These are phyloP conservation scores for Cicer bijugum DNA, from an alignment of 306 rosid genomes.

Conservation along the genomic window DNA sequence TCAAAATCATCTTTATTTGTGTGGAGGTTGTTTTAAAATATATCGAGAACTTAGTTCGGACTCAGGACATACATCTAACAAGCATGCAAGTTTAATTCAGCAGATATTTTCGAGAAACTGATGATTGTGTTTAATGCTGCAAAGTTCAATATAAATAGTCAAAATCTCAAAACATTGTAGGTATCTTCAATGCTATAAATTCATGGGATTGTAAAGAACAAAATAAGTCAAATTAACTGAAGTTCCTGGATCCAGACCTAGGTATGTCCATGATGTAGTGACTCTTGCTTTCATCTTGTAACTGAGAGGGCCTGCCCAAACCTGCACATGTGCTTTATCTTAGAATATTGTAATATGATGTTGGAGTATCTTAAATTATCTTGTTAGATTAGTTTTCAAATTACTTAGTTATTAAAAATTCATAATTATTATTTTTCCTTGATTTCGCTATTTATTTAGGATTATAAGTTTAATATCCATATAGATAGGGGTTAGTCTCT, in stretches of 20 bases:
- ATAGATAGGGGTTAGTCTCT: not conserved
- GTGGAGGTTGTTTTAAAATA: not conserved
- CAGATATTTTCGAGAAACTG: constrained; percentile 48
- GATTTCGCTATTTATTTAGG: not conserved
- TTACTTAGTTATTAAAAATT: not conserved
- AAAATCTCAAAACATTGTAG: not conserved
- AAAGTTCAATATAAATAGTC: constrained; percentile 22
- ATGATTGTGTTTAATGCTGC: constrained; percentile 60
- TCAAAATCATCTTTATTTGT: no score
- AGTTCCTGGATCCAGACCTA: constrained; percentile 53
- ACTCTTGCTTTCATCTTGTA: constrained; percentile 51
- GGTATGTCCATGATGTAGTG: constrained; percentile 63
- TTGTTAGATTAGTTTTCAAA: not conserved
- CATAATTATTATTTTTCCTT: not conserved
- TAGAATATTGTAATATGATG: no score
- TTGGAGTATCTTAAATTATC: not conserved
- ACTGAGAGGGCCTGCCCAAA: constrained; percentile 79
- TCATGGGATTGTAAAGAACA: no score
- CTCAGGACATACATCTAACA: constrained; percentile 45
- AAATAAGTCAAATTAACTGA: constrained; percentile 28
- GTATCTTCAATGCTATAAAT: not conserved
- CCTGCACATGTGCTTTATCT: constrained; percentile 22
- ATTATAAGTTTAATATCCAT: not conserved
- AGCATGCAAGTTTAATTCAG: constrained; percentile 61
- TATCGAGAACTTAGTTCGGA: constrained; percentile 19